Percentiles rank a stretch among this genome's conserved stretches.
These are phyloP conservation scores for Trametes hirsuta DNA, from an alignment of 1,284 basidiomycete genomes.

Conservation along the genomic window DNA sequence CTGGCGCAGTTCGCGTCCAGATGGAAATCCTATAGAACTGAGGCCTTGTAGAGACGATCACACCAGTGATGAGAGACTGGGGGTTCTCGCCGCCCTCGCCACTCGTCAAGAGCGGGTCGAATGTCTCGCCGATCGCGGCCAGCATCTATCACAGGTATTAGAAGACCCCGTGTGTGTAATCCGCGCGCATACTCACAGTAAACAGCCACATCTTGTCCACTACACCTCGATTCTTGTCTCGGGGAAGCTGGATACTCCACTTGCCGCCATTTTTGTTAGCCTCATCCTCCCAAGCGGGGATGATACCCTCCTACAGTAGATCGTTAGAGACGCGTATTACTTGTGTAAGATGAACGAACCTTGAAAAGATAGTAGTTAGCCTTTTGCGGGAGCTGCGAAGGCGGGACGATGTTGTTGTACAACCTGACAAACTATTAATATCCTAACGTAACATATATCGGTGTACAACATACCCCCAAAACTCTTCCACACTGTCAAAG, in stretches of 20 bases:
- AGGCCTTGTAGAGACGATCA: constrained; percentile 92
- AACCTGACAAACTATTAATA: constrained; percentile 50
- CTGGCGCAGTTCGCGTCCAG: constrained; percentile 90
- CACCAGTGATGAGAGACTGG: constrained; percentile 86
- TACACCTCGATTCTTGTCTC: constrained; percentile 84
- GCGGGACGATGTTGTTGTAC: constrained; percentile 98
- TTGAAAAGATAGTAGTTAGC: constrained; percentile 99
- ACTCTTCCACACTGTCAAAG: constrained; percentile 95
- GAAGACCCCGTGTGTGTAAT: neutral
- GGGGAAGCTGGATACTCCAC: constrained; percentile 97
- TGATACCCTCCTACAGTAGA: constrained; percentile 78
- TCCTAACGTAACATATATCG: neutral
- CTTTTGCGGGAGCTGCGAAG: constrained; percentile 92
- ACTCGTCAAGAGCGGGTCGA: constrained; percentile 79
- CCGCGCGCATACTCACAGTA: constrained; percentile 61
- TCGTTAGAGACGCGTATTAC: constrained; percentile 11
- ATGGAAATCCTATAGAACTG: constrained; percentile 97
- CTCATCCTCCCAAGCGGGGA: constrained; percentile 96
- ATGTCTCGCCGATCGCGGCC: constrained; percentile 95
- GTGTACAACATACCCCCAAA: constrained; percentile 80
- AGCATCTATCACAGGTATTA: constrained; percentile 72
- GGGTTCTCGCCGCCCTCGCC: constrained; percentile 52
- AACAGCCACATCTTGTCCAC: constrained; percentile 99
- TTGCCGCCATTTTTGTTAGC: constrained; percentile 97
- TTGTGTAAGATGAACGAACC: constrained; percentile 39